Conservation (phyloP, 164 flowering plant genomes). For the Sedum album region DNA sequence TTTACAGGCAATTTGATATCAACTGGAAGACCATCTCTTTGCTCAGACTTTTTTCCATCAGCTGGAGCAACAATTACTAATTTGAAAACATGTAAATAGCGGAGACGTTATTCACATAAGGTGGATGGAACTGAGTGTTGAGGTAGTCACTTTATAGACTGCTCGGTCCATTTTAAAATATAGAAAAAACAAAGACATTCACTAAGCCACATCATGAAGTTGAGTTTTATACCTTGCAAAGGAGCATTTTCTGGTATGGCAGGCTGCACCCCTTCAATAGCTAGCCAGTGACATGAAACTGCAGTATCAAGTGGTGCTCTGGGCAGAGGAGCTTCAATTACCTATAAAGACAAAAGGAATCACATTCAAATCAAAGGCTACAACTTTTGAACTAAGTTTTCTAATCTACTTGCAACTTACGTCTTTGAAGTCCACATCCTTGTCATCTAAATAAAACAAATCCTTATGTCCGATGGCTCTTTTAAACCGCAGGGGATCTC, state of each 20-base stretch:
- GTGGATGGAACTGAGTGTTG: not conserved
- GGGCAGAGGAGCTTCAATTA: slow-evolving; percentile 91
- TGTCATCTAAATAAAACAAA: slow-evolving; percentile 85
- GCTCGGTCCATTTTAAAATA: not conserved
- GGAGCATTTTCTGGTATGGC: slow-evolving; percentile 96
- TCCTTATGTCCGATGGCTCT: slow-evolving; percentile 82
- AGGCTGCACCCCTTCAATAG: slow-evolving; percentile 97
- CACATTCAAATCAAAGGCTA: not conserved
- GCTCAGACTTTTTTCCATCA: slow-evolving; percentile 47
- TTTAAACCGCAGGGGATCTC: slow-evolving; percentile 71
- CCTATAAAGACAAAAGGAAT: slow-evolving; percentile 28
- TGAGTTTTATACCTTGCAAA: slow-evolving; percentile 42
- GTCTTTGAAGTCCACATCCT: slow-evolving; percentile 68
- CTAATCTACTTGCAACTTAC: slow-evolving; percentile 30
- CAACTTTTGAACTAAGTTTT: not conserved
- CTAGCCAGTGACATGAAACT: slow-evolving; percentile 83
- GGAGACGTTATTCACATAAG: not conserved
- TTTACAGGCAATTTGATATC: slow-evolving; percentile 79
- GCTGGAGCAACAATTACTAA: slow-evolving; percentile 33
- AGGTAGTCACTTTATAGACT: not conserved
- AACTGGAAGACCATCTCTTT: slow-evolving; percentile 64
- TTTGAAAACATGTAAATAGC: not conserved
- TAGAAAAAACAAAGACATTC: not conserved
- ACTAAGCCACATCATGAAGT: too few species aligned
- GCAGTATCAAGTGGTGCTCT: slow-evolving; percentile 90